These are phyloP conservation scores for Saturnispora silvae DNA, from an alignment of 805 yeast species.

Conservation along the genomic window DNA sequence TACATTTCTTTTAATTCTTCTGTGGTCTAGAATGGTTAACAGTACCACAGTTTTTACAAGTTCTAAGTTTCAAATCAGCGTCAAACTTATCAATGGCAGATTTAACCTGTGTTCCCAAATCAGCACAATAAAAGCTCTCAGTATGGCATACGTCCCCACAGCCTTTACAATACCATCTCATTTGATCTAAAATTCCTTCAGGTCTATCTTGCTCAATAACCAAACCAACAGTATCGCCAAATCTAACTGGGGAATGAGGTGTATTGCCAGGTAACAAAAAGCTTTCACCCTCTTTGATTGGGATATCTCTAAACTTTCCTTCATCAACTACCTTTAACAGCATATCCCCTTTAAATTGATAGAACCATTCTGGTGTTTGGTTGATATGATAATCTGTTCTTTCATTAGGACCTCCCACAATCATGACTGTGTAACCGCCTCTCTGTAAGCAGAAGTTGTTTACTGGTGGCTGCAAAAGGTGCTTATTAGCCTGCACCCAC, in stretches of 20 bases:
- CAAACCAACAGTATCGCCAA: constrained; percentile 74
- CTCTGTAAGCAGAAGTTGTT: constrained; percentile 83
- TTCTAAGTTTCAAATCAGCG: constrained; percentile 47
- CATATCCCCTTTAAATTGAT: constrained; percentile 82
- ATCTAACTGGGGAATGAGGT: constrained; percentile 88
- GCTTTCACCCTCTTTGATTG: constrained; percentile 79
- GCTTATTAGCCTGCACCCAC: constrained; percentile 72
- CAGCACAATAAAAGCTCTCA: constrained; percentile 60
- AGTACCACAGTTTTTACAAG: constrained; percentile 68
- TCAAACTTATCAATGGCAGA: constrained; percentile 69
- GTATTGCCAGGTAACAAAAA: constrained; percentile 73
- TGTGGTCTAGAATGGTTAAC: constrained; percentile 55
- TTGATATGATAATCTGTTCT: constrained; percentile 89
- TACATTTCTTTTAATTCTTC: no score
- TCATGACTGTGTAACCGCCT: constrained; percentile 91
- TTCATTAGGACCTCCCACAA: constrained; percentile 93
- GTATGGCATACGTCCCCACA: constrained; percentile 63
- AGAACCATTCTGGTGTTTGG: constrained; percentile 91
- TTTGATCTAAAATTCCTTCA: constrained; percentile 50
- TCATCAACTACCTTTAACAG: constrained; percentile 71
- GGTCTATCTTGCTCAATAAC: constrained; percentile 93
- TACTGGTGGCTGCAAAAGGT: constrained; percentile 81
- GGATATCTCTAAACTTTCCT: constrained; percentile 63
- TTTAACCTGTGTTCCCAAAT: constrained; percentile 85
- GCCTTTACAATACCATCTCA: constrained; percentile 79